Evolutionary conservation across 306 rosid species (phyloP), one percentile per base, ranked within the genome.

Genomic region (Pyrus communis): DNA sequence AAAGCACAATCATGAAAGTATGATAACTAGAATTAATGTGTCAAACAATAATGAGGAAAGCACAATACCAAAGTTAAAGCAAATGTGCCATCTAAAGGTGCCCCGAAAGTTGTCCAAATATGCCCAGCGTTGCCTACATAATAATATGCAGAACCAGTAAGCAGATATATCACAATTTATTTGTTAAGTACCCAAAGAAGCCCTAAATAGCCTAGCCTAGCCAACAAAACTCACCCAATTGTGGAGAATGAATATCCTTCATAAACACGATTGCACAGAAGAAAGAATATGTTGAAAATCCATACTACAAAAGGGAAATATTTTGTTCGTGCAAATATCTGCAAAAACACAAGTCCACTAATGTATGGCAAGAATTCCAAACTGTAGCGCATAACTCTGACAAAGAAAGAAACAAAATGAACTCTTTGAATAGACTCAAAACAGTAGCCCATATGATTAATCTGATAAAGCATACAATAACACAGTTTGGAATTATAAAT

Each of bases 31-130:
- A 86, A 79, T 69, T 67, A 63, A 69, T 78, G 15, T 17, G 10
- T 38, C 57, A 77, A 67, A 54, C n/a, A 77, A 3, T 31, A 82
- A 81, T 2, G 19, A 69, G 71, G 19, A 77, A 75, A 25, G 35
- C 51, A 59, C 31, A 72, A 55, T 90, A 95, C 98, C 98, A 73
- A 95, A 92, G 88, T 95, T 95, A 75, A 95, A 95, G 85, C 97
- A 92, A 82, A 92, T 95, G 73, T 95, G 98, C 98, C 97, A 95
- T 82, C 97, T 87, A 79, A 95, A 95, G 79, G 96, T 84, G 80
- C 97, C 97, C 67, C 97, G 89, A 78, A 71, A 92, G 79, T 86
- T 81, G 84, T 95, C 96, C 93, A 95, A 81, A 78, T 79, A 84
- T 75, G 87, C 80, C 96, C 90, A 95, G 30, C 75, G 85, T 81